Conservation (phyloP, 2,329 filamentous ascomycete species). For the Aspergillus sp. region DNA sequence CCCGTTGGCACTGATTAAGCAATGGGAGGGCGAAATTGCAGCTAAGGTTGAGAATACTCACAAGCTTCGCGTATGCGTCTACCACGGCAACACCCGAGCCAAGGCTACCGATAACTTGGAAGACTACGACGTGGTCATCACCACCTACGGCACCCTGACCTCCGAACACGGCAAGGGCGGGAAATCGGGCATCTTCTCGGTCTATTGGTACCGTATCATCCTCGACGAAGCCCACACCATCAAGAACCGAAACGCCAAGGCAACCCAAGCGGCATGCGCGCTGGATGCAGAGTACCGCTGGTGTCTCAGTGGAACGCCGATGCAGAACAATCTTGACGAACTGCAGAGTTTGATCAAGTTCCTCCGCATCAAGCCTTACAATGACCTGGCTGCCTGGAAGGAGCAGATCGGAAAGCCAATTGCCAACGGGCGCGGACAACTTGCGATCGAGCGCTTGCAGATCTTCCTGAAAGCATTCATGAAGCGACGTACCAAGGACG, state of each 20-base stretch:
- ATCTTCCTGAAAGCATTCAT: slow-evolving; percentile 86
- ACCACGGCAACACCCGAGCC: slow-evolving; percentile 80
- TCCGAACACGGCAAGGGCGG: slow-evolving; percentile 71
- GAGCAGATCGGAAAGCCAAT: slow-evolving; percentile 83
- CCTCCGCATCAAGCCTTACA: slow-evolving; percentile 83
- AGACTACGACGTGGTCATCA: slow-evolving; percentile 89
- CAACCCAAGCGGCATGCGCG: slow-evolving; percentile 84
- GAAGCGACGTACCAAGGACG: slow-evolving; percentile 96
- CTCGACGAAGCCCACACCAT: slow-evolving; percentile 96
- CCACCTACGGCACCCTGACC: slow-evolving; percentile 90
- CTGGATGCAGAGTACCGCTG: slow-evolving; percentile 82
- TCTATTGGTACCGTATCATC: slow-evolving; percentile 93
- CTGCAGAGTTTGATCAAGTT: slow-evolving; percentile 91
- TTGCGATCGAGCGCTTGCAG: slow-evolving; percentile 82
- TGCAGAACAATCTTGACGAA: slow-evolving; percentile 98
- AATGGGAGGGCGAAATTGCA: slow-evolving; percentile 92
- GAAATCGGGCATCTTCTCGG: slow-evolving; percentile 77
- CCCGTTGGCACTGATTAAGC: slow-evolving; percentile 85
- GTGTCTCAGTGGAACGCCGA: slow-evolving; percentile 92
- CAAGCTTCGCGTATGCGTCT: slow-evolving; percentile 72
- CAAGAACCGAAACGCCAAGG: slow-evolving; percentile 96
- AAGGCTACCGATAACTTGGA: slow-evolving; percentile 71
- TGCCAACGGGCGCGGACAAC: slow-evolving; percentile 80
- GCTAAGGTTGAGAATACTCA: slow-evolving; percentile 67
- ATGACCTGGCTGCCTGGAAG: slow-evolving; percentile 80